A percentile compares a stretch with the other conserved stretches of the same genome.
These are phyloP conservation scores for Lecanicillium sp. DNA, from an alignment of 2,329 filamentous ascomycete species.

Conservation along the genomic window DNA sequence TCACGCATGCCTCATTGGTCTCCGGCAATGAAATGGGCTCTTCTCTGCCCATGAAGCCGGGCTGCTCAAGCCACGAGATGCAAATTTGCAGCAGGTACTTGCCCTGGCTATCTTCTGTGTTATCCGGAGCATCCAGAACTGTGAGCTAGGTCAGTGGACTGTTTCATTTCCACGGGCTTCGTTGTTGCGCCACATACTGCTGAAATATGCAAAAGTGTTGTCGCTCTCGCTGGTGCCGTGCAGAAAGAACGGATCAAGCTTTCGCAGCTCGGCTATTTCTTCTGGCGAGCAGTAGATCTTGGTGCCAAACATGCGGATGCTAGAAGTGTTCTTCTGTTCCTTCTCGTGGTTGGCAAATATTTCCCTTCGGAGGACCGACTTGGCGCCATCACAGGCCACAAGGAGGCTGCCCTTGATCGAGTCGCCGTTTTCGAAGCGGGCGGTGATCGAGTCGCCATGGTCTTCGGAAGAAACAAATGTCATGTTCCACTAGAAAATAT, in stretches of 20 bases:
- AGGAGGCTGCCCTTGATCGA: conserved; percentile 36
- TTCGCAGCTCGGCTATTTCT: conserved; percentile 35
- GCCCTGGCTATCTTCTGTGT: conserved; percentile 26
- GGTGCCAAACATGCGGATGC: conserved; percentile 43
- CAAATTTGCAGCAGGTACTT: conserved; percentile 44
- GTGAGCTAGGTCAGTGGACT: not conserved
- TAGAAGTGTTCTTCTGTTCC: conserved; percentile 34
- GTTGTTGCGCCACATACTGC: conserved; percentile 29
- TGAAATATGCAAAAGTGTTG: conserved; percentile 47
- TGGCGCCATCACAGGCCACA: conserved; percentile 45
- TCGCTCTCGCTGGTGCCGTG: conserved; percentile 47
- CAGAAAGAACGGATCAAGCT: conserved; percentile 48
- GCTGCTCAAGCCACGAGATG: conserved; percentile 43
- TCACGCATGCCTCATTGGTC: conserved; percentile 31
- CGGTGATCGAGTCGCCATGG: conserved; percentile 30
- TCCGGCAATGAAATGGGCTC: conserved; percentile 34
- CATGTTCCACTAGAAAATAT: conserved; percentile 37
- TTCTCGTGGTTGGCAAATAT: conserved; percentile 27
- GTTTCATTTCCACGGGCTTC: not conserved
- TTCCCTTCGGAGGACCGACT: conserved; percentile 35
- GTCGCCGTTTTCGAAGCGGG: conserved; percentile 41
- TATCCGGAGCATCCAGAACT: conserved; percentile 45
- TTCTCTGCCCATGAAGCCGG: conserved; percentile 27
- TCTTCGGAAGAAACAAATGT: conserved; percentile 27
- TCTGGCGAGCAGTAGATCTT: conserved; percentile 35